Percentiles rank a stretch among this genome's conserved stretches.
phyloP scores from a whole-genome alignment of 179 eudicot species.

The Actinidia arguta region DNA sequence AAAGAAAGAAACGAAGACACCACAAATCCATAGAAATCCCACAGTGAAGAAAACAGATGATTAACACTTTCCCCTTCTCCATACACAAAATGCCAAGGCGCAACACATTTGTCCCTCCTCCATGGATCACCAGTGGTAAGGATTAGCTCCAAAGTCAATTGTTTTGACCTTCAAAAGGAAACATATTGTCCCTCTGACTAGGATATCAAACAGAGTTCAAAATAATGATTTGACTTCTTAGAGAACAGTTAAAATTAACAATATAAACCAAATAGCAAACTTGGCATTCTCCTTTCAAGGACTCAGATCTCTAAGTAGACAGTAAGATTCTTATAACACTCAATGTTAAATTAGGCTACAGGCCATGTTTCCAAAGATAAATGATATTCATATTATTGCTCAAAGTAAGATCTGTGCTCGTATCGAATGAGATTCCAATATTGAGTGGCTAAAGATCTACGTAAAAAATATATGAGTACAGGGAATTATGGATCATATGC shows the following conservation, averaged over 20 bases:
- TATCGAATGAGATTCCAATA: background rate
- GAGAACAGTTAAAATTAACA: background rate
- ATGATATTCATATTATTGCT: conserved; percentile 5
- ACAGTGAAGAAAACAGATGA: background rate
- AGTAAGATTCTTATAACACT: background rate
- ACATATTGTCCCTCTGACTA: conserved; percentile 6
- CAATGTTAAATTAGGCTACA: background rate
- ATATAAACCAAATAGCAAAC: background rate
- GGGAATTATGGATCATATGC: conserved; percentile 11
- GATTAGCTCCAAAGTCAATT: background rate
- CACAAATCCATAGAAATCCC: background rate
- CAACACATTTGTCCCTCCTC: background rate
- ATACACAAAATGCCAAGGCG: background rate
- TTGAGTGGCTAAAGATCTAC: background rate
- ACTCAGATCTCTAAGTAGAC: conserved; percentile 1
- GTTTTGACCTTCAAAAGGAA: background rate
- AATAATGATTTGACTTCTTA: background rate
- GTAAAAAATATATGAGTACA: background rate
- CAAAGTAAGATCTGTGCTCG: background rate
- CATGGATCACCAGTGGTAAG: background rate
- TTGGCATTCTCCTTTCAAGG: background rate
- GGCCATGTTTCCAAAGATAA: conserved; percentile 3
- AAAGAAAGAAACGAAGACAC: conserved; percentile 1
- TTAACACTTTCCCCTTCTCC: background rate
- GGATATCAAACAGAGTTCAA: background rate